Evolutionary conservation across 2,329 filamentous ascomycete species (phyloP).

Genomic region (Conoideocrella luteorostrata): DNA sequence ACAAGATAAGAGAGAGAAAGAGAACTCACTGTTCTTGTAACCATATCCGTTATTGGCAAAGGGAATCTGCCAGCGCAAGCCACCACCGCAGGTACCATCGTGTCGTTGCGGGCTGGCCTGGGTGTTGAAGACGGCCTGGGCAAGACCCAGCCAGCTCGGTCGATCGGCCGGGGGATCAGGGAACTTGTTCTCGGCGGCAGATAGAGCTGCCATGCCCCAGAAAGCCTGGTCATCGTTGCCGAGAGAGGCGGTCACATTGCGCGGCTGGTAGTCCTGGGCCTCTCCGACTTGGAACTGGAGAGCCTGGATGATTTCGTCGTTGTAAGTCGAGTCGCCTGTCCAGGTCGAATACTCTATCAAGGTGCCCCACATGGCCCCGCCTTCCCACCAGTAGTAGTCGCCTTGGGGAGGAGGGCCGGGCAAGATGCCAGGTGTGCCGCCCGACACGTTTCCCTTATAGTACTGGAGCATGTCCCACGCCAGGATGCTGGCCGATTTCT

Average conservation of each 20-base stretch:
- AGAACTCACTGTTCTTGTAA: slow-evolving; percentile 60
- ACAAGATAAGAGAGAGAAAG: no score
- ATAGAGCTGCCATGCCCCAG: slow-evolving; percentile 62
- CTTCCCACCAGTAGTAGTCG: slow-evolving; percentile 70
- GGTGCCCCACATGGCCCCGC: slow-evolving; percentile 60
- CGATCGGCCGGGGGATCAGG: slow-evolving; percentile 47
- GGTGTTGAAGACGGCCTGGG: no score
- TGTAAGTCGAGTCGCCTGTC: slow-evolving; percentile 59
- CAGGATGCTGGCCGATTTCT: slow-evolving; percentile 6
- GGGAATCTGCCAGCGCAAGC: slow-evolving; percentile 72
- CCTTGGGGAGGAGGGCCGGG: slow-evolving; percentile 43
- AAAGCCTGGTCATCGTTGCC: slow-evolving; percentile 67
- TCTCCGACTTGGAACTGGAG: slow-evolving; percentile 52
- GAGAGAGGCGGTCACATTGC: slow-evolving; percentile 49
- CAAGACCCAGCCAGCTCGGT: slow-evolving; percentile 57
- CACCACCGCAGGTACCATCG: slow-evolving; percentile 56
- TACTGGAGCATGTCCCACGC: slow-evolving; percentile 9
- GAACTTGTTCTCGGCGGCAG: slow-evolving; percentile 58
- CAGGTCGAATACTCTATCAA: slow-evolving; percentile 64
- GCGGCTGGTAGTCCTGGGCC: slow-evolving; percentile 51
- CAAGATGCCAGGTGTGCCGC: slow-evolving; percentile 7
- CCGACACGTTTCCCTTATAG: slow-evolving; percentile 9
- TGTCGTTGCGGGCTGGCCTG: slow-evolving; percentile 56
- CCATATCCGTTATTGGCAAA: slow-evolving; percentile 66
- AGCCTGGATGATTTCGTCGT: slow-evolving; percentile 48